Base-by-base conservation (phyloP, 1,139 yeast species). In the Chernovozyma sophiae-reginae region DNA sequence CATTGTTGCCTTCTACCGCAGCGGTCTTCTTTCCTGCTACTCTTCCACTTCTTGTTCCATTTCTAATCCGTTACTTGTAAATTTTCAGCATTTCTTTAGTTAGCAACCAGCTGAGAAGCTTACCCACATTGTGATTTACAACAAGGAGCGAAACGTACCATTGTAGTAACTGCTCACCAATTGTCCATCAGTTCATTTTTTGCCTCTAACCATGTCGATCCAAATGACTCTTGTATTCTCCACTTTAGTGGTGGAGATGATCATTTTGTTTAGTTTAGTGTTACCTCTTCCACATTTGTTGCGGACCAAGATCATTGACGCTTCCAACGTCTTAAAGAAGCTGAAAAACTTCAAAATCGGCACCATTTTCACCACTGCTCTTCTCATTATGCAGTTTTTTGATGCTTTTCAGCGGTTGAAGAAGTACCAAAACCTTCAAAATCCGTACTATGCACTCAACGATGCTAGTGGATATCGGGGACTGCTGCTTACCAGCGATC, bases 221-320 rank as follows among this genome's bases (percentile, higher is more conserved):
- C 76, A 70, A 53, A 68, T 70, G 74, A 52, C 67, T 31, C 44
- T 69, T 38, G 65, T 68, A 25, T 63, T 68, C 41, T 63, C 66
- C 51, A 49, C 74, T 52, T 59, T 82, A 43, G 58, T 76, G 26
- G 49, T 59, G 17, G 82, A 82, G 55, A 79, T 81, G 85, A 58
- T 58, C 1, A 47, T 68, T 11, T 60, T 81, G 35, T 61, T 78
- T 25, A 39, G 77, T 2, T 55, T 81, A 36, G 78, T 81, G 14
- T 56, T 80, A 46, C 90, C 90, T 25, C 60, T 82, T 43, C 89
- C 89, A 8, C 69, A 67, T 39, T 55, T 58, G n/a, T 43, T 82
- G 3, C 72, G 86, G 43, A 61, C 63, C 38, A 60, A 60, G 17
- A 55, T 77, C 15, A 72, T 75, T 32, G 53, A 58, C n/a, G 28